phyloP scores from a whole-genome alignment of 2,329 filamentous ascomycete species.

The Pyricularia sp. region DNA sequence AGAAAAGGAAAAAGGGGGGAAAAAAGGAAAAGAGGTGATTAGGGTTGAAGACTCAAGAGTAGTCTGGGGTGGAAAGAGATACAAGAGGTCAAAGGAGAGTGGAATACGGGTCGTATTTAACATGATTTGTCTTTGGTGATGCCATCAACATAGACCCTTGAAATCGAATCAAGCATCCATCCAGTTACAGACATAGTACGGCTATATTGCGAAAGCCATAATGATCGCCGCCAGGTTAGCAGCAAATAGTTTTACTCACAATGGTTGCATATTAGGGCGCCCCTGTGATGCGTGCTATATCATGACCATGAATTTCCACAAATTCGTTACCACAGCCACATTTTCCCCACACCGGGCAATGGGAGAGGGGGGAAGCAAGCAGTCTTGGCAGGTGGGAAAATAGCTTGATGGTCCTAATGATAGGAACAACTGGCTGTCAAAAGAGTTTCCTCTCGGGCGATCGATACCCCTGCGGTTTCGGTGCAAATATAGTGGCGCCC shows the following conservation, averaged over 20 bases:
- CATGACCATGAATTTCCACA: not conserved
- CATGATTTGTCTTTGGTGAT: not conserved
- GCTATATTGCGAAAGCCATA: not conserved
- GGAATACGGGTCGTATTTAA: not conserved
- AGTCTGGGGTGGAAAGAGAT: not conserved
- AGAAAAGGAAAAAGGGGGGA: no score
- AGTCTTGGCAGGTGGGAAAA: not conserved
- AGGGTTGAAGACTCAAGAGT: not conserved
- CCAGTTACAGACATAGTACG: not conserved
- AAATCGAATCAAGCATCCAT: not conserved
- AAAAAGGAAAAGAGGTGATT: not conserved
- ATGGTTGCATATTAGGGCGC: not conserved
- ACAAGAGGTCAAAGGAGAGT: not conserved
- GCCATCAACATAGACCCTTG: not conserved
- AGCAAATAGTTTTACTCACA: not conserved
- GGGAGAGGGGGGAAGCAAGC: not conserved
- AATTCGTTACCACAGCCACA: not conserved
- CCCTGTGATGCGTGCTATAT: not conserved
- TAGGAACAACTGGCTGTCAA: not conserved
- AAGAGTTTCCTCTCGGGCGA: not conserved
- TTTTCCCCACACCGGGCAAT: not conserved
- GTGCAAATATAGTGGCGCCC: not conserved
- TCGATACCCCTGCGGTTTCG: not conserved
- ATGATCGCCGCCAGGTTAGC: not conserved
- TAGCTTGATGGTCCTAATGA: not conserved